Base-by-base conservation (phyloP, 805 yeast species). In the Candida germanica region DNA sequence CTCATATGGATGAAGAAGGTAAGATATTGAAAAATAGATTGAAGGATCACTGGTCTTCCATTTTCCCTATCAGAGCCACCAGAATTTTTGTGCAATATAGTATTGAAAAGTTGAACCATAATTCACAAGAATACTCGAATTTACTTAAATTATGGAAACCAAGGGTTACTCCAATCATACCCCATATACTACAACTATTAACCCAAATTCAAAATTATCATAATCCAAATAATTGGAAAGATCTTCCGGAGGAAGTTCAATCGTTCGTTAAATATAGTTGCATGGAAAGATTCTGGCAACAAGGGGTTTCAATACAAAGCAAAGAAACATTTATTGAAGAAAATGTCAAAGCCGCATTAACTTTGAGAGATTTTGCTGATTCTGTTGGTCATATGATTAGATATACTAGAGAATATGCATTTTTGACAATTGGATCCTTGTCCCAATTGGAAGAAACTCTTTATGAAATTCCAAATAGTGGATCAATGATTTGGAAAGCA, bases 221-320 rank as follows among this genome's bases (percentile, higher is more conserved):
- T 56, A 86, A 93, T 51, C 96, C 98, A 0, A 83, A 71, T 9
- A 91, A 91, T 58, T 91, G 98, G 98, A 69, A 68, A 10, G 85
- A 78, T 26, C 67, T 93, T 32, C 98, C 98, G 0, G 74, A 73
- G 2, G 94, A 87, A 38, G 98, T 93, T 1, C 96, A 87, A 56
- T 72, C 91, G 1, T 91, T 94, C 66, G 96, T 91, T n/a, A 75
- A 77, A 46, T 83, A 87, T 50, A 83, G 94, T 42, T 83, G 94
- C 33, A 79, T 82, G 55, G 99, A 93, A 64, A 71, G 98, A 51
- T 93, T 93, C 58, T 93, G 99, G 99, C 98, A 94, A 54, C 95
- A 88, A 42, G 98, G 98, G 12, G 94, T 95, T 15, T 86, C 96
- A 1, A 84, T 86, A 39, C 95, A 93, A 60, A 80, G 95, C 2